phyloP scores from a whole-genome alignment of 257 asterid genomes.

The Rehmannia glutinosa region DNA sequence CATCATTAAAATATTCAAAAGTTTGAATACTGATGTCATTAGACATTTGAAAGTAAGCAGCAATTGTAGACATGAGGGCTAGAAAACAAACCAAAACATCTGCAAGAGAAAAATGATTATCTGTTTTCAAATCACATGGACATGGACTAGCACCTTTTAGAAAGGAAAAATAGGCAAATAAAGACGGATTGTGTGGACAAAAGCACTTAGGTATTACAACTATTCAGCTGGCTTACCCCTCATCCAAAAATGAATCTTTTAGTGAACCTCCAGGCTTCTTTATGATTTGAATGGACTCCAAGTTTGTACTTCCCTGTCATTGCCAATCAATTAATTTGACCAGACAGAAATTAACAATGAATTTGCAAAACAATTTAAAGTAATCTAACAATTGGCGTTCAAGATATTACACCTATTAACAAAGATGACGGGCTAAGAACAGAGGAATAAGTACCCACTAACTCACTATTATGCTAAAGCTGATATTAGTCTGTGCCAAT shows the following conservation, averaged over 20 bases:
- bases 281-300: constrained; percentile 88
- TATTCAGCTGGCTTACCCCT: constrained; percentile 49
- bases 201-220: not conserved
- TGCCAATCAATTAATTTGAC: constrained; percentile 14
- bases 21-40: not conserved
- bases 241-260: constrained; percentile 84
- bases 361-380: not conserved
- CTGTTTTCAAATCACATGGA: not conserved
- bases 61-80: not conserved
- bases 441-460: not conserved
- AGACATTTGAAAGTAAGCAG: not conserved
- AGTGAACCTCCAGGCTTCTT: constrained; percentile 92
- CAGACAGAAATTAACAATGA: not conserved
- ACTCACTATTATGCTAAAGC: not conserved
- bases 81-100: not conserved
- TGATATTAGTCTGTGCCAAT: not conserved
- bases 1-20: not conserved
- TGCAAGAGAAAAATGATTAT: not conserved
- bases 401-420: not conserved
- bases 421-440: not conserved
- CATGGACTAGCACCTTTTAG: not conserved
- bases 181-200: not conserved
- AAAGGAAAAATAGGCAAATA: not conserved
- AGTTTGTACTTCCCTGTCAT: constrained; percentile 86
- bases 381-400: not conserved